These are phyloP conservation scores for Atractiella rhizophila DNA, from an alignment of 768 basidiomycete species.

Conservation along the genomic window DNA sequence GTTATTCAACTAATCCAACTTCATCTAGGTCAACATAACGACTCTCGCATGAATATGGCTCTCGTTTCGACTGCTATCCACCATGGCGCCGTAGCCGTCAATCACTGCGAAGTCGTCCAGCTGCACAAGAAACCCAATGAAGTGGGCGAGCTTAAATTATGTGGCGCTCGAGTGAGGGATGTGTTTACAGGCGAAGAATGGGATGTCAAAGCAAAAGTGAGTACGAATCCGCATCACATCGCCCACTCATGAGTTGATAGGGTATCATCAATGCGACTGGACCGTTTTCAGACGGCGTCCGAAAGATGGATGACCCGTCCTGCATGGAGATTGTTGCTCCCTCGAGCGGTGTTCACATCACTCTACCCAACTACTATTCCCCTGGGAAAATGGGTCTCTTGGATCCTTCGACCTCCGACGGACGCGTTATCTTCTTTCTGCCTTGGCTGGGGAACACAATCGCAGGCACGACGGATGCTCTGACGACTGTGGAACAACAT, in stretches of 20 bases:
- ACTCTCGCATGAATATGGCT: conserved; percentile 92
- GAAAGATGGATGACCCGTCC: conserved; percentile 40
- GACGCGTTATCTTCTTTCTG: conserved; percentile 94
- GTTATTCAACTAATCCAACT: not conserved
- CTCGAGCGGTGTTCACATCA: conserved; percentile 82
- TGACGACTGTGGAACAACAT: conserved; percentile 41
- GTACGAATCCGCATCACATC: not conserved
- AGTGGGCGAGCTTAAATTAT: conserved; percentile 33
- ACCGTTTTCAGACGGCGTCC: conserved; percentile 65
- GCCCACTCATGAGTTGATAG: conserved; percentile 21
- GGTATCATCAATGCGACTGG: conserved; percentile 93
- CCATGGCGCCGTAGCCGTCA: conserved; percentile 60
- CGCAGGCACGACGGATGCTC: conserved; percentile 75
- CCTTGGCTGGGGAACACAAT: conserved; percentile 97
- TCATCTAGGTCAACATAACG: conserved; percentile 71
- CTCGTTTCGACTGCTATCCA: conserved; percentile 83
- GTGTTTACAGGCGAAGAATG: conserved; percentile 58
- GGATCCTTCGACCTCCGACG: conserved; percentile 84
- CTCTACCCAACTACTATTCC: conserved; percentile 87
- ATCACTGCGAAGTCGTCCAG: conserved; percentile 62
- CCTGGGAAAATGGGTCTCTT: conserved; percentile 77
- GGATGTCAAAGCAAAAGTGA: conserved; percentile 52
- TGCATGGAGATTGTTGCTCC: conserved; percentile 61
- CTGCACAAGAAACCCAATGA: conserved; percentile 34
- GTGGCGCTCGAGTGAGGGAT: conserved; percentile 53